phyloP scores from a whole-genome alignment of 2,329 filamentous ascomycete species.

The Fusarium sp. region DNA sequence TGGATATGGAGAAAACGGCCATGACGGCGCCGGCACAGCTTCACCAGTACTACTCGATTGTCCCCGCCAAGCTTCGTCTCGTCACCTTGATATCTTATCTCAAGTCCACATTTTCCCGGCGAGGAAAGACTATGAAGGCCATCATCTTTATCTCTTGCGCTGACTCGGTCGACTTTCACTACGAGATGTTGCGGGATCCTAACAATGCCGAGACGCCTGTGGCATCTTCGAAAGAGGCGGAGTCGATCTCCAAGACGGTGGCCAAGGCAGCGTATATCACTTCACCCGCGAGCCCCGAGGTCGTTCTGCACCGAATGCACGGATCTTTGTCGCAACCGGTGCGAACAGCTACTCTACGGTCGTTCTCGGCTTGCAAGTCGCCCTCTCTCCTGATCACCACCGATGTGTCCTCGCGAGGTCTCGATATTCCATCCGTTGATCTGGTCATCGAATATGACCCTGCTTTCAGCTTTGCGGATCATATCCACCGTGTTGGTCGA shows the following conservation, averaged over 20 bases:
- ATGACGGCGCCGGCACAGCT: constrained; percentile 86
- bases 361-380: constrained; percentile 79
- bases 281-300: constrained; percentile 75
- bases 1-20: constrained; percentile 67
- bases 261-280: constrained; percentile 78
- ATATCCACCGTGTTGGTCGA: constrained; percentile 93
- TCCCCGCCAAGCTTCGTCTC: constrained; percentile 89
- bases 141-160: constrained; percentile 98
- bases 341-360: constrained; percentile 85
- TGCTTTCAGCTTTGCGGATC: constrained; percentile 91
- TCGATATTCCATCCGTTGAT: constrained; percentile 95
- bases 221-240: constrained; percentile 47
- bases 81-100: constrained; percentile 88
- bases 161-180: constrained; percentile 97
- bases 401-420: constrained; percentile 93
- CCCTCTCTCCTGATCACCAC: constrained; percentile 91
- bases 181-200: constrained; percentile 76
- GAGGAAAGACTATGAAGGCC: constrained; percentile 93
- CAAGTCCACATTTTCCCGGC: constrained; percentile 87
- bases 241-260: constrained; percentile 69
- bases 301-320: constrained; percentile 88
- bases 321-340: constrained; percentile 90
- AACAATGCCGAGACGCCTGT: constrained; percentile 44
- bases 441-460: constrained; percentile 97
- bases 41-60: constrained; percentile 90